A percentile compares a stretch with the other conserved stretches of the same genome.
Conservation (phyloP, 805 yeast species). For the Pichia rugopelliculosa region DNA sequence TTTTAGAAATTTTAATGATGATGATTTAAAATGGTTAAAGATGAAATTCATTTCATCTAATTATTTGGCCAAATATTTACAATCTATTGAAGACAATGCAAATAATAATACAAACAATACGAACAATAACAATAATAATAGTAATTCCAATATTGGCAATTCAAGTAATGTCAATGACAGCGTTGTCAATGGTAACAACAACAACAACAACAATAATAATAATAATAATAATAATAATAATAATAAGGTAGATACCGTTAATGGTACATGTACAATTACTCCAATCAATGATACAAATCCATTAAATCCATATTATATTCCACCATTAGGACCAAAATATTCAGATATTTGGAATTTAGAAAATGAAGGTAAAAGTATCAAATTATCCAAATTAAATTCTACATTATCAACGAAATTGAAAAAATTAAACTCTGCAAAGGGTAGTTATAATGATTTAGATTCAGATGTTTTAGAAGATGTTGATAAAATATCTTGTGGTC, state of each 20-base stretch:
- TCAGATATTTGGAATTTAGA: slow-evolving; percentile 83
- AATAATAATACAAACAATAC: not conserved
- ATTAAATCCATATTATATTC: slow-evolving; percentile 63
- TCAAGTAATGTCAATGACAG: not conserved
- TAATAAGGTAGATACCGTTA: too few relatives aligned
- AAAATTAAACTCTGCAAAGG: slow-evolving; percentile 40
- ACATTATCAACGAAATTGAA: slow-evolving; percentile 20
- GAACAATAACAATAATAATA: not conserved
- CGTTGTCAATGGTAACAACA: too few relatives aligned
- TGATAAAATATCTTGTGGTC: slow-evolving; percentile 73
- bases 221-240: too few relatives aligned
- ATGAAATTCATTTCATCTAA: slow-evolving; percentile 31
- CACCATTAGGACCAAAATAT: slow-evolving; percentile 78
- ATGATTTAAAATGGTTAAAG: slow-evolving; percentile 69
- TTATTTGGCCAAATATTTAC: slow-evolving; percentile 1
- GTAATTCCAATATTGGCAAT: not conserved
- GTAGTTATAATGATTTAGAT: slow-evolving; percentile 46
- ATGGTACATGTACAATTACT: not conserved
- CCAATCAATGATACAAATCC: not conserved
- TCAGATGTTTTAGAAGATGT: slow-evolving; percentile 40
- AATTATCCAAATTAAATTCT: slow-evolving; percentile 22
- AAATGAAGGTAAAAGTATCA: slow-evolving; percentile 34
- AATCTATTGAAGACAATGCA: not conserved
- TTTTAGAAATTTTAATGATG: slow-evolving; percentile 69
- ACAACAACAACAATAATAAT: not conserved